Evolutionary conservation across 352 stramenopile genomes (phyloP).

Genomic region (Phytopythium cucurbitacearum): DNA sequence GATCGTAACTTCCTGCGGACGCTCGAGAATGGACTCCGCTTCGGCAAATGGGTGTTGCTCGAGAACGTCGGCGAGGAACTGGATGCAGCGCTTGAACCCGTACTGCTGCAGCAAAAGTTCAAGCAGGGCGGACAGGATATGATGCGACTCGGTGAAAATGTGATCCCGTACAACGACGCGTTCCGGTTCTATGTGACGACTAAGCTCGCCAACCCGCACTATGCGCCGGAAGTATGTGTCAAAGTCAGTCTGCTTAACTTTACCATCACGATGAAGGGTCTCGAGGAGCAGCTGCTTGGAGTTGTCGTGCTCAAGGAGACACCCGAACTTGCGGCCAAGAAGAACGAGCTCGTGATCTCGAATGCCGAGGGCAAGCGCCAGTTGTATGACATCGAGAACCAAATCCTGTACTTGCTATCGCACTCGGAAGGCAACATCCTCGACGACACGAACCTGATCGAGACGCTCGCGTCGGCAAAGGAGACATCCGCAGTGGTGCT

Average conservation of each 20-base stretch:
- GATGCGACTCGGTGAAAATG: constrained; percentile 89
- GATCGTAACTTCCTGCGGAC: constrained; percentile 82
- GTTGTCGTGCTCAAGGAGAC: constrained; percentile 89
- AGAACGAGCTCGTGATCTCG: constrained; percentile 87
- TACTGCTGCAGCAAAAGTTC: constrained; percentile 91
- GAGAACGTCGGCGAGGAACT: constrained; percentile 87
- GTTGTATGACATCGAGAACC: constrained; percentile 90
- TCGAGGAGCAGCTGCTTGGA: constrained; percentile 89
- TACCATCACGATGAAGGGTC: constrained; percentile 89
- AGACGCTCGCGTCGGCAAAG: constrained; percentile 83
- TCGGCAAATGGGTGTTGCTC: constrained; percentile 90
- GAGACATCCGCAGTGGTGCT: constrained; percentile 79
- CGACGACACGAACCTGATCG: constrained; percentile 91
- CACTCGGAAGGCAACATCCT: constrained; percentile 92
- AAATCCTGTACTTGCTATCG: constrained; percentile 89
- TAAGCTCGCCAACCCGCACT: constrained; percentile 92
- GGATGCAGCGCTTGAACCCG: constrained; percentile 87
- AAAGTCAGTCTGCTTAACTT: constrained; percentile 93
- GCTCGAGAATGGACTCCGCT: constrained; percentile 90
- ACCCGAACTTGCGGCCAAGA: constrained; percentile 88
- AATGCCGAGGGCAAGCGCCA: constrained; percentile 88
- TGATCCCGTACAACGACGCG: constrained; percentile 89
- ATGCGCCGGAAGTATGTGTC: constrained; percentile 87
- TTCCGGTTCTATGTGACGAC: constrained; percentile 93
- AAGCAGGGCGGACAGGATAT: constrained; percentile 91